Evolutionary conservation across 179 eudicot species (phyloP).

Genomic region (Heliamphora pulchella): DNA sequence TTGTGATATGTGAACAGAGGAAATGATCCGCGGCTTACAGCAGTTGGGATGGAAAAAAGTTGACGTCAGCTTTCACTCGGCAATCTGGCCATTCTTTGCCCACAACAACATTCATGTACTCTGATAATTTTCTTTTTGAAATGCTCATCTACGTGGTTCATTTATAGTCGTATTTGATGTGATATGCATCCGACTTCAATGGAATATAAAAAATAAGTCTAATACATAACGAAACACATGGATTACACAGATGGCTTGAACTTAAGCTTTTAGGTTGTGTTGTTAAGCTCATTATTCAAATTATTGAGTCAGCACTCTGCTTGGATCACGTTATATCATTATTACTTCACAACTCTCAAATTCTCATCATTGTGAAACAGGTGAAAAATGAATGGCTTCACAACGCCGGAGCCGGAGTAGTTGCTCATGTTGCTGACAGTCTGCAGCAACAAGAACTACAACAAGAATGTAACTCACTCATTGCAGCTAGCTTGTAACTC

Average conservation of each 20-base stretch:
- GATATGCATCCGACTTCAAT: too few relatives aligned
- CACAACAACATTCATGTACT: slow-evolving; percentile 93
- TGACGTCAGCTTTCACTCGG: slow-evolving; percentile 94
- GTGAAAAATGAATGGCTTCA: slow-evolving; percentile 96
- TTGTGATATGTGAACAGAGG: slow-evolving; percentile 49
- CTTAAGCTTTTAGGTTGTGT: too few relatives aligned
- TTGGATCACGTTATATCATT: too few relatives aligned
- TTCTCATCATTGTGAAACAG: slow-evolving; percentile 26
- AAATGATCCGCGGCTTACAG: slow-evolving; percentile 88
- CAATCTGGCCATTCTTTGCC: slow-evolving; percentile 94
- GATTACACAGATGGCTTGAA: too few relatives aligned
- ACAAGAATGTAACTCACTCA: slow-evolving; percentile 38
- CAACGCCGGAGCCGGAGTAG: slow-evolving; percentile 90
- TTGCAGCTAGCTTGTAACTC: slow-evolving; percentile 59
- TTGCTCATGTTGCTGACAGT: slow-evolving; percentile 86
- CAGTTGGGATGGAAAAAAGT: slow-evolving; percentile 89
- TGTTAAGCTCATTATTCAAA: too few relatives aligned
- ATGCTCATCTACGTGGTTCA: not conserved
- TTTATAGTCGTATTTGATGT: not conserved
- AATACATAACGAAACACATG: too few relatives aligned
- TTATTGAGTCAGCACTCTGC: too few relatives aligned
- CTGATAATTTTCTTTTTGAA: not conserved
- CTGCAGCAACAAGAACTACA: slow-evolving; percentile 74
- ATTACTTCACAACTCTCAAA: not conserved
- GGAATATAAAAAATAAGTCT: too few relatives aligned